A percentile compares a stretch with the other conserved stretches of the same genome.
These are phyloP conservation scores for Exutisphaerella laricina DNA, from an alignment of 2,329 filamentous ascomycete species.

Conservation along the genomic window DNA sequence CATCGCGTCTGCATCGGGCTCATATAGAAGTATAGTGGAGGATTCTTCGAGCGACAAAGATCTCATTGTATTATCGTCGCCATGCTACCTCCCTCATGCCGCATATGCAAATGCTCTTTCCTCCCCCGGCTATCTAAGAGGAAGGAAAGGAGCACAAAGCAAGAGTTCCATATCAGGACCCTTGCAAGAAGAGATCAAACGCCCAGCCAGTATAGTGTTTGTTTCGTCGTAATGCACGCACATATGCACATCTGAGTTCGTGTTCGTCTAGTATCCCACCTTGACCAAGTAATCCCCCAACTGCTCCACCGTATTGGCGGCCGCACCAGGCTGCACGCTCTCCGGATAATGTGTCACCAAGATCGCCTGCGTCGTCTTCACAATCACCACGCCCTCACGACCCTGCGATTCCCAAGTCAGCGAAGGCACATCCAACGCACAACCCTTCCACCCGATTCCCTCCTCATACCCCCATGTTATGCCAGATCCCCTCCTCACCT, in stretches of 20 bases:
- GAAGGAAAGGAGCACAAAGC: too few relatives aligned
- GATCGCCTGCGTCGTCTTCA: slow-evolving; percentile 84
- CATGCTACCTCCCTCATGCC: slow-evolving; percentile 11
- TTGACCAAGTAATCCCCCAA: slow-evolving; percentile 83
- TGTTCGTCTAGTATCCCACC: slow-evolving; percentile 58
- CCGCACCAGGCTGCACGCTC: slow-evolving; percentile 64
- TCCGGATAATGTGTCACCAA: slow-evolving; percentile 84
- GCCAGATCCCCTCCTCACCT: not conserved
- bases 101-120: slow-evolving; percentile 7
- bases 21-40: too few relatives aligned
- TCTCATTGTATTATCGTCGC: slow-evolving; percentile 2
- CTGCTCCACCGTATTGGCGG: slow-evolving; percentile 71
- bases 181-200: too few relatives aligned
- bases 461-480: not conserved
- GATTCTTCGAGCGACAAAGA: too few relatives aligned
- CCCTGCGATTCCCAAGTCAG: slow-evolving; percentile 48
- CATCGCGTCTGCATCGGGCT: too few relatives aligned
- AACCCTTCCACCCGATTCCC: not conserved
- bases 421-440: not conserved
- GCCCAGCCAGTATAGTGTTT: slow-evolving; percentile 10
- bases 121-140: slow-evolving; percentile 4
- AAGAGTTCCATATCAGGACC: too few relatives aligned
- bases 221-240: slow-evolving; percentile 18
- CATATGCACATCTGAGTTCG: too few relatives aligned
- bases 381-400: slow-evolving; percentile 72